phyloP scores from a whole-genome alignment of 2,329 filamentous ascomycete genomes.

The Dothideomycetes sp. region DNA sequence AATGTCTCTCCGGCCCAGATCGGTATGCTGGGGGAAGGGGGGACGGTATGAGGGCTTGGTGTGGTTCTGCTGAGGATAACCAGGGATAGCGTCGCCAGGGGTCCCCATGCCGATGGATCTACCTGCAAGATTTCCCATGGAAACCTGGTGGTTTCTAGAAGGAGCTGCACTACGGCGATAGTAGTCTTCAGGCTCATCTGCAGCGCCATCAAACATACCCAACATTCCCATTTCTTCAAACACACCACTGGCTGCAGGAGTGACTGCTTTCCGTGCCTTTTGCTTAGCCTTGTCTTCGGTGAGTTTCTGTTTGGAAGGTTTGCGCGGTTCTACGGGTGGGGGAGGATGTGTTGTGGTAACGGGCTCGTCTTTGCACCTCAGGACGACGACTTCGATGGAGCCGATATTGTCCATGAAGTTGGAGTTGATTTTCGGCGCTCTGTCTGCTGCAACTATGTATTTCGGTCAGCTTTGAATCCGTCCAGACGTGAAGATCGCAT shows the following conservation, averaged over 20 bases:
- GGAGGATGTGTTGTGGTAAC: constrained; percentile 1
- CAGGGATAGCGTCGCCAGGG: no score
- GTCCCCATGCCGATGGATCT: no score
- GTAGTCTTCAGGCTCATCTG: constrained; percentile 12
- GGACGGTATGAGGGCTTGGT: no score
- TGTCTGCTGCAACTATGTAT: constrained; percentile 24
- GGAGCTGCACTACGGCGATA: neutral
- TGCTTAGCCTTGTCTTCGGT: constrained; percentile 8
- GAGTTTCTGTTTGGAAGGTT: neutral
- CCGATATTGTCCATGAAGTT: constrained; percentile 29
- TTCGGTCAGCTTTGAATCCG: constrained; percentile 9
- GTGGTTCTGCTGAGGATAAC: no score
- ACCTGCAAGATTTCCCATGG: neutral
- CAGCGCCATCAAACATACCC: constrained; percentile 23
- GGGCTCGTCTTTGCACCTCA: constrained; percentile 28
- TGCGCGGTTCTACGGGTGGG: neutral
- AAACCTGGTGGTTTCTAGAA: neutral
- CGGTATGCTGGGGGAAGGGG: no score
- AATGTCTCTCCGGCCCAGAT: no score
- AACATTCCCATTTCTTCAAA: constrained; percentile 14
- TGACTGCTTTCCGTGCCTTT: constrained; percentile 9
- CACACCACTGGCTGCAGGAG: constrained; percentile 1
- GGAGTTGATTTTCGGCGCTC: constrained; percentile 20
- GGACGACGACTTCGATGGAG: constrained; percentile 36
- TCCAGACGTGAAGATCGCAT: constrained; percentile 10